phyloP scores from a whole-genome alignment of 2,329 filamentous ascomycete genomes.

The Ramularia endophylla region DNA sequence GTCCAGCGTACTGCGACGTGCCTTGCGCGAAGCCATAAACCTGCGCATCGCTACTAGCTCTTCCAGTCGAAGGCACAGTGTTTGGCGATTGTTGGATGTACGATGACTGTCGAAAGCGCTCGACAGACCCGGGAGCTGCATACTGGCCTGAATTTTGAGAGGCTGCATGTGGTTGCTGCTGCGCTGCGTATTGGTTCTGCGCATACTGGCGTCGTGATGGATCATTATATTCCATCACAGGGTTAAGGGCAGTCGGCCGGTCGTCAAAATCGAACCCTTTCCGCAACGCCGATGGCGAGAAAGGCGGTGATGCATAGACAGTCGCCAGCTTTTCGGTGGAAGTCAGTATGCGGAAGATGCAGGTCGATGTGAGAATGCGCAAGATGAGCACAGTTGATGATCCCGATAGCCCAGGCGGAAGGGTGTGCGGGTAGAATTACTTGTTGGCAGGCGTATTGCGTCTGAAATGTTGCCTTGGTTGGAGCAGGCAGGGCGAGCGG shows the following conservation, averaged over 20 bases:
- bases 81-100: conserved; percentile 40
- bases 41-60: conserved; percentile 34
- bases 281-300: conserved; percentile 26
- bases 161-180: conserved; percentile 26
- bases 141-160: conserved; percentile 36
- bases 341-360: neutral
- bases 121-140: conserved; percentile 40
- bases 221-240: conserved; percentile 33
- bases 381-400: too few species aligned
- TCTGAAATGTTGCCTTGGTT: conserved; percentile 9
- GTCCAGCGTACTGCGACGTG: conserved; percentile 50
- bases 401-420: too few species aligned
- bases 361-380: too few species aligned
- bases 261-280: conserved; percentile 19
- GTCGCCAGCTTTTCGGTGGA: conserved; percentile 24
- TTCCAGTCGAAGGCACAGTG: conserved; percentile 35
- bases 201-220: conserved; percentile 31
- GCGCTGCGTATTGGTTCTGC: conserved; percentile 23
- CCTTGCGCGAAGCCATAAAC: conserved; percentile 50
- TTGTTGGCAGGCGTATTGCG: too few species aligned
- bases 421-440: too few species aligned
- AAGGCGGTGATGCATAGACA: conserved; percentile 29
- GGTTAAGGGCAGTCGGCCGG: conserved; percentile 11
- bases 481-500: too few species aligned
- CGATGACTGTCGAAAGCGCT: conserved; percentile 45